Percentiles rank a stretch among this genome's conserved stretches.
phyloP scores from a whole-genome alignment of 176 grass and related monocot genomes.

The Bromus sterilis region DNA sequence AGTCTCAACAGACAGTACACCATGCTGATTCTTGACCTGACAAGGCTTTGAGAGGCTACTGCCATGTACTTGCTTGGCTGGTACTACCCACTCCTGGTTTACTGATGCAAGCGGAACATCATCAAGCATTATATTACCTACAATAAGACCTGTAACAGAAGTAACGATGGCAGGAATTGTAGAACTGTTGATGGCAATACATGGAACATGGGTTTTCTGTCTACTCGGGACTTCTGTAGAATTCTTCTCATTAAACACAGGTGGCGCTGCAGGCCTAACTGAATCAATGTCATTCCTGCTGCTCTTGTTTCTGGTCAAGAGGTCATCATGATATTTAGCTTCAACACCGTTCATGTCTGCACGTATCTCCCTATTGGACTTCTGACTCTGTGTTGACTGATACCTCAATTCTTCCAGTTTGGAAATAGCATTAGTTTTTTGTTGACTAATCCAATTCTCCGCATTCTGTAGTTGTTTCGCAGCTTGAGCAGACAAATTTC shows the following conservation, averaged over 20 bases:
- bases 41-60: conserved; percentile 32
- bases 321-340: neutral
- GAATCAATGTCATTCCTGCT: conserved; percentile 25
- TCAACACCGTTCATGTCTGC: conserved; percentile 14
- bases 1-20: conserved; percentile 10
- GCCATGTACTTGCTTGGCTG: conserved; percentile 17
- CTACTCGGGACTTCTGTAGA: conserved; percentile 6
- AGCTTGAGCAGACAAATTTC: conserved; percentile 55
- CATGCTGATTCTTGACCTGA: conserved; percentile 32
- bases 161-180: conserved; percentile 14
- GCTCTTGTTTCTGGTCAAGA: conserved; percentile 34
- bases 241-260: conserved; percentile 20
- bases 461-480: conserved; percentile 49
- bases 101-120: conserved; percentile 8
- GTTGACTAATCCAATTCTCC: conserved; percentile 38
- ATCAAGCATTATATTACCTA: conserved; percentile 27
- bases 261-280: neutral
- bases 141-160: conserved; percentile 26
- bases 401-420: conserved; percentile 52
- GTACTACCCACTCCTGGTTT: conserved; percentile 18
- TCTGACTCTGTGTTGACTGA: neutral
- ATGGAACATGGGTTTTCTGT: conserved; percentile 9
- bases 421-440: conserved; percentile 49
- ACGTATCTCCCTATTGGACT: conserved; percentile 16
- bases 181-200: conserved; percentile 13